Evolutionary conservation across 2,329 filamentous ascomycete species (phyloP).

Genomic region (Colletotrichum tropicicola): DNA sequence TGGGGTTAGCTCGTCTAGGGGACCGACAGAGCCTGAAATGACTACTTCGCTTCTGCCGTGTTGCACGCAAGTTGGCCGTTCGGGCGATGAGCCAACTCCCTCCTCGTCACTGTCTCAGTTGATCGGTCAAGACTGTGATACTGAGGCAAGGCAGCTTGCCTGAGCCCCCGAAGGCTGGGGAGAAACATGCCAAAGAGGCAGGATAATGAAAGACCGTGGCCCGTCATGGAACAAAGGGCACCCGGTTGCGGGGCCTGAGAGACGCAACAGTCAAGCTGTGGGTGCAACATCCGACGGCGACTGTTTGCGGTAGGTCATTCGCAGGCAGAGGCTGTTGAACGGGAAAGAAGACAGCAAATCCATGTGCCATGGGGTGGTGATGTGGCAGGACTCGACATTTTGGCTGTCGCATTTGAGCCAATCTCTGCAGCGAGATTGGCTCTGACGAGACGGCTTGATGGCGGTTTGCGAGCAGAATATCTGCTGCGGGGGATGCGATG

Average conservation of each 20-base stretch:
- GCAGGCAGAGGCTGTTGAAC: background rate
- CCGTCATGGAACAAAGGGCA: background rate
- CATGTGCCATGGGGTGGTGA: background rate
- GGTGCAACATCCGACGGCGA: slow-evolving; percentile 15
- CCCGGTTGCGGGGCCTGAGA: background rate
- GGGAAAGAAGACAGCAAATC: background rate
- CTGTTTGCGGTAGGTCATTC: slow-evolving; percentile 7
- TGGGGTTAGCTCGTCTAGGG: background rate
- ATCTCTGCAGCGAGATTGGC: background rate
- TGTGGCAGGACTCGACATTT: background rate
- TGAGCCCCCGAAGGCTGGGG: background rate
- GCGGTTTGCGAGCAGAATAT: background rate
- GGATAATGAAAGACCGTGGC: background rate
- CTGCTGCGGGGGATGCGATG: background rate
- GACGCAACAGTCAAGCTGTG: background rate
- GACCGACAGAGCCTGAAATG: too few relatives aligned
- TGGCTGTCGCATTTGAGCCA: background rate
- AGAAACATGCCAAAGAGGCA: background rate
- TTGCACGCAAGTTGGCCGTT: background rate
- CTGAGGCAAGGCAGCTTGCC: background rate
- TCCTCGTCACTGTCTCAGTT: background rate
- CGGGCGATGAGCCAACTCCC: background rate
- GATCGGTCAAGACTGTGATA: background rate
- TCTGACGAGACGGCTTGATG: background rate
- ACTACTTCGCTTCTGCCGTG: too few relatives aligned